These are phyloP conservation scores for Echites panduratus DNA, from an alignment of 257 asterid genomes.

Conservation along the genomic window DNA sequence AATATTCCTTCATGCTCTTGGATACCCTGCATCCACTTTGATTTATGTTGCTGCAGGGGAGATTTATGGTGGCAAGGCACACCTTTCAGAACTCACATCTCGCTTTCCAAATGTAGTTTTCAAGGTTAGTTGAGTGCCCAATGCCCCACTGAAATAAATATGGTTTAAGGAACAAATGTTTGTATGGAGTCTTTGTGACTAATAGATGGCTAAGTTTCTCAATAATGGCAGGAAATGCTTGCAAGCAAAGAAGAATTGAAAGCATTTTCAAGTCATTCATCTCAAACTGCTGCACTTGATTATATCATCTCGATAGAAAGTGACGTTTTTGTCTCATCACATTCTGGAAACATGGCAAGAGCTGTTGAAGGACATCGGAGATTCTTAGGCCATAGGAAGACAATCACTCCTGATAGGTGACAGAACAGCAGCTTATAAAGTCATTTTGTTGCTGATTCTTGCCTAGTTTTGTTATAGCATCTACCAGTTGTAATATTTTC, in stretches of 20 bases:
- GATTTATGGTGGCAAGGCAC: constrained; percentile 76
- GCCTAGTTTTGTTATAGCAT: not conserved
- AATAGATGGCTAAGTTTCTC: constrained; percentile 15
- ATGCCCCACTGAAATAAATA: not conserved
- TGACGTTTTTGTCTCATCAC: constrained; percentile 83
- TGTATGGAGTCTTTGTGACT: not conserved
- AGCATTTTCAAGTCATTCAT: constrained; percentile 60
- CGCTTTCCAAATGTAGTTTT: constrained; percentile 69
- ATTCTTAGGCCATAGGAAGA: constrained; percentile 70
- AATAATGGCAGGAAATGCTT: constrained; percentile 73
- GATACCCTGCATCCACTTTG: constrained; percentile 68
- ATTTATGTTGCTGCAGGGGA: constrained; percentile 94
- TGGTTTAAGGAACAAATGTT: not conserved
- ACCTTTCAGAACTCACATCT: constrained; percentile 76
- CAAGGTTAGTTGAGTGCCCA: constrained; percentile 48
- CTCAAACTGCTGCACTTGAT: constrained; percentile 93
- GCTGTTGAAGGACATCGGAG: constrained; percentile 93
- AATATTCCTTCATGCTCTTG: constrained; percentile 77
- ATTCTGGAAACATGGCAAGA: constrained; percentile 96
- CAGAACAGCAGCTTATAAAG: not conserved
- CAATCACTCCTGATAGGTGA: constrained; percentile 88
- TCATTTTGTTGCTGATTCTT: not conserved
- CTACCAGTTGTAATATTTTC: not conserved
- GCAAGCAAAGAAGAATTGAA: constrained; percentile 63
- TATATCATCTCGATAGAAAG: constrained; percentile 74